Evolutionary conservation across 2,329 filamentous ascomycete species (phyloP).

Genomic region (Ophioceras dolichostomum): DNA sequence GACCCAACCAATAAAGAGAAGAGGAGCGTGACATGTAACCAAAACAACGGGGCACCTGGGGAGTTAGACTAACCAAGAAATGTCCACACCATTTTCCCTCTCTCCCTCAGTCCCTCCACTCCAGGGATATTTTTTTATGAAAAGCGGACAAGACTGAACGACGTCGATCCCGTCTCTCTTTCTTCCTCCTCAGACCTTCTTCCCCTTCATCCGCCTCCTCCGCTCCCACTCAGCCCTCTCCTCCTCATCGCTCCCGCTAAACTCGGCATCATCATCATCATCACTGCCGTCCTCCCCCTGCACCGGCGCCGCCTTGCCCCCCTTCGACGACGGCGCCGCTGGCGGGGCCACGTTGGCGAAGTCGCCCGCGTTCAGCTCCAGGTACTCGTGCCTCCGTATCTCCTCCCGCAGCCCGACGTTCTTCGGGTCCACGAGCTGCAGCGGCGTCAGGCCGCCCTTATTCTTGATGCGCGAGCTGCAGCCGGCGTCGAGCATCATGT

Average conservation of each 20-base stretch:
- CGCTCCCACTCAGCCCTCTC: conserved; percentile 51
- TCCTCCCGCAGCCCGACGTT: conserved; percentile 50
- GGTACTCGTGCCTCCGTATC: conserved; percentile 61
- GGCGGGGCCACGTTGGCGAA: conserved; percentile 27
- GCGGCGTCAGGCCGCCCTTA: conserved; percentile 58
- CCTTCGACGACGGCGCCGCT: conserved; percentile 2
- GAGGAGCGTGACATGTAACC: no score
- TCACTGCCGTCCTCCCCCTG: conserved; percentile 15
- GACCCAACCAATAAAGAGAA: no score
- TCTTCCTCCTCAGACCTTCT: no score
- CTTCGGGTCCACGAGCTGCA: conserved; percentile 61
- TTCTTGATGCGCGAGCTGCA: conserved; percentile 47
- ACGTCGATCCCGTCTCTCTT: no score
- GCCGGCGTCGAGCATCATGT: conserved; percentile 76
- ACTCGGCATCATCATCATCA: conserved; percentile 44
- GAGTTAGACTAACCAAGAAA: no score
- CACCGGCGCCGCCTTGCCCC: conserved; percentile 8
- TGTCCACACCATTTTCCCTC: no score
- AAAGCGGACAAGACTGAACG: no score
- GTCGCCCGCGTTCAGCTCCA: conserved; percentile 43
- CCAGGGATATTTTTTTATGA: no score
- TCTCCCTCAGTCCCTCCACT: no score
- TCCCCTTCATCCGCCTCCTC: conserved; percentile 28
- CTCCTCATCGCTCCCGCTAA: conserved; percentile 52
- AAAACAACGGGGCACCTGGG: no score